Evolutionary conservation across 1,284 basidiomycete species (phyloP).

Genomic region (Golubevia sp.): DNA sequence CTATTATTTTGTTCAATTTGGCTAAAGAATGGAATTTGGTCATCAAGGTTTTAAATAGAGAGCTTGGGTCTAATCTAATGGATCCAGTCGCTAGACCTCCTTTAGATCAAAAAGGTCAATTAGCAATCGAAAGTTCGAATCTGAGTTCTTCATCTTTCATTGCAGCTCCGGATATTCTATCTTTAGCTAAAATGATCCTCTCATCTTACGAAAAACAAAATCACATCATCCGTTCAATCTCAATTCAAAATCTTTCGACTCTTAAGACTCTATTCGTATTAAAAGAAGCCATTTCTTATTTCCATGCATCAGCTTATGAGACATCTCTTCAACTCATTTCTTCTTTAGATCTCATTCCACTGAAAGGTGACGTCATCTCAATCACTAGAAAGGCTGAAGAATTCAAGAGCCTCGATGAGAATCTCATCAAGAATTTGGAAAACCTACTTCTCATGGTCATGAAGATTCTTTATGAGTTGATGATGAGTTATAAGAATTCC

Average conservation of each 20-base stretch:
- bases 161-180: slow-evolving; percentile 74
- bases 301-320: too few relatives aligned
- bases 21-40: slow-evolving; percentile 90
- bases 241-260: neutral
- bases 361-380: slow-evolving; percentile 81
- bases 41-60: slow-evolving; percentile 82
- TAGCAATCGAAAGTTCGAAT: neutral
- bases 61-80: slow-evolving; percentile 73
- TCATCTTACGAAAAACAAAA: slow-evolving; percentile 76
- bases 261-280: too few relatives aligned
- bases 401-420: slow-evolving; percentile 83
- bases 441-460: slow-evolving; percentile 89
- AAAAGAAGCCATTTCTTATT: too few relatives aligned
- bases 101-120: neutral
- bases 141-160: slow-evolving; percentile 63
- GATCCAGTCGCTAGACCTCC: slow-evolving; percentile 24
- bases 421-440: slow-evolving; percentile 85
- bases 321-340: slow-evolving; percentile 74
- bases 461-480: slow-evolving; percentile 75
- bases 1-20: slow-evolving; percentile 93
- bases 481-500: slow-evolving; percentile 50
- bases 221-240: slow-evolving; percentile 6
- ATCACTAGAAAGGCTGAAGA: slow-evolving; percentile 87
- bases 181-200: slow-evolving; percentile 80
- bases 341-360: slow-evolving; percentile 83